A percentile compares a stretch with the other conserved stretches of the same genome.
Evolutionary conservation across 1,139 yeast genomes (phyloP).

Genomic region (Candida tetrigidarum): DNA sequence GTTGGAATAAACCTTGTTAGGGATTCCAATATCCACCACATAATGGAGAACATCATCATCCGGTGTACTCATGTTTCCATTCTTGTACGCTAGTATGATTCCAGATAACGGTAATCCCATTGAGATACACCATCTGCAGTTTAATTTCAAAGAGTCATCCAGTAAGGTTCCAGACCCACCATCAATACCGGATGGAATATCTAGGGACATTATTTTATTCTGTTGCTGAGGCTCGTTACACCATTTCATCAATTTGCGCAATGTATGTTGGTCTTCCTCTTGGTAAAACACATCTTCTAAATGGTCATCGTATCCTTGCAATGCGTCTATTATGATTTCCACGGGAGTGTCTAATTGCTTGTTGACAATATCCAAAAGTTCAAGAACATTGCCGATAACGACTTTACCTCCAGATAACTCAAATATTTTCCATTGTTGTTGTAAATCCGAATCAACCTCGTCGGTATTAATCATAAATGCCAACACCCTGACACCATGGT

Average conservation of each 20-base stretch:
- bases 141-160: slow-evolving; percentile 34
- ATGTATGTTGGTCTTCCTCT: slow-evolving; percentile 45
- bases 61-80: slow-evolving; percentile 34
- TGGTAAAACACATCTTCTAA: slow-evolving; percentile 51
- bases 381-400: slow-evolving; percentile 36
- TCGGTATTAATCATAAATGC: slow-evolving; percentile 51
- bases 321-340: slow-evolving; percentile 77
- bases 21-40: slow-evolving; percentile 77
- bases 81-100: slow-evolving; percentile 60
- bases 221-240: slow-evolving; percentile 56
- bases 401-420: slow-evolving; percentile 51
- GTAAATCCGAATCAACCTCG: slow-evolving; percentile 31
- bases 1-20: slow-evolving; percentile 48
- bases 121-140: slow-evolving; percentile 62
- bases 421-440: slow-evolving; percentile 56
- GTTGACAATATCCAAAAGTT: slow-evolving; percentile 34
- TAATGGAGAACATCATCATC: slow-evolving; percentile 51
- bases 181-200: slow-evolving; percentile 84
- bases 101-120: slow-evolving; percentile 79
- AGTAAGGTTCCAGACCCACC: slow-evolving; percentile 74
- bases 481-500: slow-evolving; percentile 73
- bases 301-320: slow-evolving; percentile 82
- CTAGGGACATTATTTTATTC: slow-evolving; percentile 67
- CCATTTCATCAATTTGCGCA: slow-evolving; percentile 65
- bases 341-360: slow-evolving; percentile 70